These are phyloP conservation scores for Nigrospora sphaerica DNA, from an alignment of 2,329 filamentous ascomycete genomes.

Conservation along the genomic window DNA sequence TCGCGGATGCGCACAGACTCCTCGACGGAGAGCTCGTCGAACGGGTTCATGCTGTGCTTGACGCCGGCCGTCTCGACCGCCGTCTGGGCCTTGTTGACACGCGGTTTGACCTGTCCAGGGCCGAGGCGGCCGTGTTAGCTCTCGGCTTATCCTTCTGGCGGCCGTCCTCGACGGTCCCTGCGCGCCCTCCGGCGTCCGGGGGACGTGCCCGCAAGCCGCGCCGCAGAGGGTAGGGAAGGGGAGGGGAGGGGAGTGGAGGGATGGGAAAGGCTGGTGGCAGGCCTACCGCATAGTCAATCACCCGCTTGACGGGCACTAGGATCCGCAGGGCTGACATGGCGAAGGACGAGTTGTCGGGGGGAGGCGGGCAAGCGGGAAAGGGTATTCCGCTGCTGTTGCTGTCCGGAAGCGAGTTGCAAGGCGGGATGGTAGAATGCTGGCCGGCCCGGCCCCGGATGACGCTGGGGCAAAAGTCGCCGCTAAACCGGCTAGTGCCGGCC, in stretches of 20 bases:
- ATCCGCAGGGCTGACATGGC: constrained; percentile 63
- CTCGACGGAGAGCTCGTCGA: constrained; percentile 96
- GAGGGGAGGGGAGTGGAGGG: neutral
- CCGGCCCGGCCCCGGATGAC: neutral
- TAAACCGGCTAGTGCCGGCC: constrained; percentile 1
- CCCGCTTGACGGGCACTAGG: constrained; percentile 74
- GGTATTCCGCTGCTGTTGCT: neutral
- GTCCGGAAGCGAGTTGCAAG: too few species aligned
- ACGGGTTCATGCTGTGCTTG: constrained; percentile 98
- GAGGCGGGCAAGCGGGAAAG: constrained; percentile 1
- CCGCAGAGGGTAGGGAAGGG: neutral
- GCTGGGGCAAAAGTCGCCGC: constrained; percentile 1
- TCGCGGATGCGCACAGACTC: constrained; percentile 93
- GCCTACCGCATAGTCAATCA: constrained; percentile 79
- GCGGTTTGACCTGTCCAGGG: constrained; percentile 55
- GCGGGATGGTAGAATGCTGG: too few species aligned
- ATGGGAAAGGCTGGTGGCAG: neutral
- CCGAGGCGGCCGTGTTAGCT: neutral
- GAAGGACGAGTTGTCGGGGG: constrained; percentile 1
- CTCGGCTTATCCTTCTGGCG: neutral
- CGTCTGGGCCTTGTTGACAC: constrained; percentile 67
- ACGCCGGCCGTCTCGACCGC: constrained; percentile 87
- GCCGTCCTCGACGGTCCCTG: too few species aligned
- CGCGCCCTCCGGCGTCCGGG: too few species aligned
- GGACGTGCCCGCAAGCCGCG: too few species aligned